A percentile compares a stretch with the other conserved stretches of the same genome.
These are phyloP conservation scores for Amaranthus tricolor DNA, from an alignment of 179 eudicot genomes.

Conservation along the genomic window DNA sequence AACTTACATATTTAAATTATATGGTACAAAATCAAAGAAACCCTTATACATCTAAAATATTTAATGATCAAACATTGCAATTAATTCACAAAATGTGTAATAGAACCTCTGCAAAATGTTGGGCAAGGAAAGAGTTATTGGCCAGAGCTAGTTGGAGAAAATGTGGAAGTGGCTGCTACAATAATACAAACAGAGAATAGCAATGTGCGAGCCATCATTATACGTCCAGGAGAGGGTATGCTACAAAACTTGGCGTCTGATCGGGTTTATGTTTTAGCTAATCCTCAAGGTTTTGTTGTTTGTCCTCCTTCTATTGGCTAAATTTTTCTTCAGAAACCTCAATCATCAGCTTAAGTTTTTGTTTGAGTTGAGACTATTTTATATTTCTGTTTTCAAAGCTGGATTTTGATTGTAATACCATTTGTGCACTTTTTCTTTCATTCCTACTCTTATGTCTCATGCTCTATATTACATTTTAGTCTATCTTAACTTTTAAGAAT, in stretches of 20 bases:
- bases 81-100: neutral
- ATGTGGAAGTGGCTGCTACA: conserved; percentile 1
- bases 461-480: too few species aligned
- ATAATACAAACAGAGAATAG: conserved; percentile 17
- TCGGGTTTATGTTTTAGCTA: conserved; percentile 19
- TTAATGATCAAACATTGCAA: neutral
- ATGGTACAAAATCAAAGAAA: too few species aligned
- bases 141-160: conserved; percentile 20
- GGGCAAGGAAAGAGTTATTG: conserved; percentile 18
- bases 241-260: neutral
- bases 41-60: too few species aligned
- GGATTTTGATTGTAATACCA: too few species aligned
- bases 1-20: too few species aligned
- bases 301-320: conserved; percentile 19
- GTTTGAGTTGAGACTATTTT: too few species aligned
- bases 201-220: conserved; percentile 4
- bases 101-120: neutral
- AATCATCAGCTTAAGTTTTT: too few species aligned
- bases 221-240: conserved; percentile 16
- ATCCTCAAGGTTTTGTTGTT: neutral
- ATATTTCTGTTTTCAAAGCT: too few species aligned
- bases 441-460: too few species aligned
- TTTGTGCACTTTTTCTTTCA: too few species aligned
- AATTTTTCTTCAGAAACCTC: neutral
- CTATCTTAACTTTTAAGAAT: too few species aligned